phyloP scores from a whole-genome alignment of 2,329 filamentous ascomycete genomes.

The Pyricularia sp. region DNA sequence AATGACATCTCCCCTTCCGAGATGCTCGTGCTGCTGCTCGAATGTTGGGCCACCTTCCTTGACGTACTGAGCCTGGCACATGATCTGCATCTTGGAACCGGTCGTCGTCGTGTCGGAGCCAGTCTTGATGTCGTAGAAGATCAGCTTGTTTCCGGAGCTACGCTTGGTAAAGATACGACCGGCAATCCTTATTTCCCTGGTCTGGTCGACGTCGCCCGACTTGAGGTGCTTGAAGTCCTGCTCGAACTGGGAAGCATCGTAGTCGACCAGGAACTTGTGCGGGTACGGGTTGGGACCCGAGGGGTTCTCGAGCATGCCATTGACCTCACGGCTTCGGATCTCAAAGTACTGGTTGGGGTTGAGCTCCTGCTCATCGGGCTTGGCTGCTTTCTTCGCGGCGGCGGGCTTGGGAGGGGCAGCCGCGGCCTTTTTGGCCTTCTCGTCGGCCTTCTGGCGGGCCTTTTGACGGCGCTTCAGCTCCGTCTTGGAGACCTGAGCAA shows the following conservation, averaged over 20 bases:
- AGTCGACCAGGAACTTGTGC: constrained; percentile 84
- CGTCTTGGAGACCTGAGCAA: constrained; percentile 59
- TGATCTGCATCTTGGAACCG: constrained; percentile 75
- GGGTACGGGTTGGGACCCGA: constrained; percentile 80
- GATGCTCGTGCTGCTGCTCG: constrained; percentile 78
- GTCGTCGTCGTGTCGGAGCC: constrained; percentile 46
- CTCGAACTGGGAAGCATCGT: constrained; percentile 70
- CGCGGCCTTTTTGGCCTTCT: constrained; percentile 81
- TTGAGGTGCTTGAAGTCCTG: constrained; percentile 71
- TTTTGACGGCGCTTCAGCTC: constrained; percentile 95
- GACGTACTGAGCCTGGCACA: constrained; percentile 79
- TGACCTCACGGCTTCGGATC: constrained; percentile 75
- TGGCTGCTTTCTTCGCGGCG: constrained; percentile 47
- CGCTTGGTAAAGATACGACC: constrained; percentile 88
- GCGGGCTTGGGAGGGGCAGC: constrained; percentile 35
- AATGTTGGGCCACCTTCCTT: constrained; percentile 59
- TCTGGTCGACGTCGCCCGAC: constrained; percentile 75
- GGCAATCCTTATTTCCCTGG: constrained; percentile 67
- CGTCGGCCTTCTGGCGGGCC: constrained; percentile 75
- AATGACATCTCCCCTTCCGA: constrained; percentile 88
- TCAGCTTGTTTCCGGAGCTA: constrained; percentile 70
- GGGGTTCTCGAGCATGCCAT: constrained; percentile 57
- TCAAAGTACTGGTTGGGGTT: constrained; percentile 76
- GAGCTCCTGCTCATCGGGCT: constrained; percentile 44
- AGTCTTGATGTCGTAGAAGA: constrained; percentile 78